phyloP scores from a whole-genome alignment of 306 rosid species.

The Vigna trinervia region DNA sequence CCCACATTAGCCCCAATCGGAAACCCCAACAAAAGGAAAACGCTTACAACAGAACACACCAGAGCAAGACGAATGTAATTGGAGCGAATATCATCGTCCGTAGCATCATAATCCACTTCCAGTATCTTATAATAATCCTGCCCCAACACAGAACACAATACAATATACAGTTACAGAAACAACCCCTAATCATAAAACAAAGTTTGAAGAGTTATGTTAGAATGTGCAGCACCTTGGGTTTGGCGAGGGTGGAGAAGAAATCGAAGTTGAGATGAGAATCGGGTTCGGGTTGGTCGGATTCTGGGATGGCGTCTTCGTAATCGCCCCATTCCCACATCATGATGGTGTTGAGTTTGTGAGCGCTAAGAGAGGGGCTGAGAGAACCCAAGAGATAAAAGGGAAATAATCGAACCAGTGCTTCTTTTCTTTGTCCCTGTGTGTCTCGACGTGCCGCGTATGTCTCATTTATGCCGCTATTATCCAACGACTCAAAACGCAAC shows the following conservation, averaged over 20 bases:
- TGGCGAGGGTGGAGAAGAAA: conserved; percentile 64
- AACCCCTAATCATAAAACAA: not conserved
- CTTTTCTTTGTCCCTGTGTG: conserved; percentile 23
- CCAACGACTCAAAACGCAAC: not conserved
- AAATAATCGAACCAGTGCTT: not conserved
- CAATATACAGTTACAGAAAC: not conserved
- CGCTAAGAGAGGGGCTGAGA: not conserved
- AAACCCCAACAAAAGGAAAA: not conserved
- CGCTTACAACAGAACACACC: conserved; percentile 55
- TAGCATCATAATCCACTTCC: conserved; percentile 93
- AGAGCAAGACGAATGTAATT: conserved; percentile 92
- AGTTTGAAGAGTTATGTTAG: not conserved
- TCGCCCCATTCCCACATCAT: conserved; percentile 66
- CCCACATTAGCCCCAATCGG: not conserved
- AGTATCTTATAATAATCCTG: conserved; percentile 91
- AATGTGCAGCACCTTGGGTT: conserved; percentile 61
- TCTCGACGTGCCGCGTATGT: conserved; percentile 53
- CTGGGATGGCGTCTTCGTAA: conserved; percentile 28
- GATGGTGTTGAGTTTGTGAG: conserved; percentile 11
- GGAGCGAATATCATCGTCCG: conserved; percentile 81
- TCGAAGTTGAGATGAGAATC: conserved; percentile 66
- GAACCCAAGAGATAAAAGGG: not conserved
- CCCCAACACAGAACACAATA: not conserved
- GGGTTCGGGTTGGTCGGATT: conserved; percentile 54
- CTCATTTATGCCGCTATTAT: conserved; percentile 9